phyloP scores from a whole-genome alignment of 228 moss, liverwort and hornwort genomes.

The Sphagnum fallax region DNA sequence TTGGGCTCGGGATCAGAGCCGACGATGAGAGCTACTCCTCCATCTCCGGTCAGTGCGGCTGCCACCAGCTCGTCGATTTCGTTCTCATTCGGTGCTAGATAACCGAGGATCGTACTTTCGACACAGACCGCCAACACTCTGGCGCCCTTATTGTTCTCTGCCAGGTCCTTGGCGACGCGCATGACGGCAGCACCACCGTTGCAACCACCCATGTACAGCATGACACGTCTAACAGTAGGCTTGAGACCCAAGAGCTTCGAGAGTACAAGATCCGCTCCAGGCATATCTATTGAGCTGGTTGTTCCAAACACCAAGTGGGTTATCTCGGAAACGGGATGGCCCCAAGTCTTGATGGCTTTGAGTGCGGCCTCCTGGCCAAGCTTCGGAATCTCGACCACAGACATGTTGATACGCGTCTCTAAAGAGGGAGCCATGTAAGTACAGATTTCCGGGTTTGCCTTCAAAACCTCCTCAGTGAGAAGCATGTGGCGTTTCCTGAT shows the following conservation, averaged over 20 bases:
- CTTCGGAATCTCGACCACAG: slow-evolving; percentile 42
- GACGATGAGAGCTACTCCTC: slow-evolving; percentile 28
- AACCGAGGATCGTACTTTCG: slow-evolving; percentile 33
- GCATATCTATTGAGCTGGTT: slow-evolving; percentile 25
- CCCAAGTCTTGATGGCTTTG: slow-evolving; percentile 47
- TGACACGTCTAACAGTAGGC: slow-evolving; percentile 35
- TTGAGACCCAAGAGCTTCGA: slow-evolving; percentile 40
- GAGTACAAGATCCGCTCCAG: slow-evolving; percentile 36
- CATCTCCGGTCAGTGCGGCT: slow-evolving; percentile 27
- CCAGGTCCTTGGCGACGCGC: slow-evolving; percentile 44
- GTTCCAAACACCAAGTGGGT: slow-evolving; percentile 32
- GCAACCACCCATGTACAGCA: slow-evolving; percentile 38
- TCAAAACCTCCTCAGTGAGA: slow-evolving; percentile 32
- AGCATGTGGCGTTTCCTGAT: slow-evolving; percentile 34
- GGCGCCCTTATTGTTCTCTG: slow-evolving; percentile 48
- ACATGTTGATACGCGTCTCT: slow-evolving; percentile 39
- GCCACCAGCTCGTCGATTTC: slow-evolving; percentile 38
- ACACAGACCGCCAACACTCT: slow-evolving; percentile 29
- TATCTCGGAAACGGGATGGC: slow-evolving; percentile 27
- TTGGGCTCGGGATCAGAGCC: slow-evolving; percentile 27
- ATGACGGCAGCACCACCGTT: slow-evolving; percentile 34
- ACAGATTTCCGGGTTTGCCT: slow-evolving; percentile 41
- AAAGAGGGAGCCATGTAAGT: slow-evolving; percentile 43
- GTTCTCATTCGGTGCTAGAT: slow-evolving; percentile 34
- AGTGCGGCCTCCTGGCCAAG: slow-evolving; percentile 30